Evolutionary conservation across 2,329 filamentous ascomycete species (phyloP), one percentile per base, ranked within the genome.

Genomic region (Epicoccum sorghinum): DNA sequence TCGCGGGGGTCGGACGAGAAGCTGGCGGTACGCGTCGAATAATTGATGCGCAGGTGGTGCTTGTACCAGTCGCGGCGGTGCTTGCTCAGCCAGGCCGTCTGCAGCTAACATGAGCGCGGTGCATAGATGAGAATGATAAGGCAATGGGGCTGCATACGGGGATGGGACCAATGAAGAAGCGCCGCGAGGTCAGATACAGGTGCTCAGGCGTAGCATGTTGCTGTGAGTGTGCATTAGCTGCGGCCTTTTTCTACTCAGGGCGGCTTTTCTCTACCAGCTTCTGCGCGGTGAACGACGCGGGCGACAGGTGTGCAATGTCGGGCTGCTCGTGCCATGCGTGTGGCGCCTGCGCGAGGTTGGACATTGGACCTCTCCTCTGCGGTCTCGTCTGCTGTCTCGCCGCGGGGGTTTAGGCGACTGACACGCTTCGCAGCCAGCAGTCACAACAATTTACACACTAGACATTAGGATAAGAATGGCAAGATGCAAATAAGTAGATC

Each of bases 131-230:
- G 47, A n/a, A 18, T 35, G 36, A 43, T 18, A 18, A 18, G 18
- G 18, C 18, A 12, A 23, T 37, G 24, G 56, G 32, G 33, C 42
- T 13, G 60, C 69, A 49, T 69, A 74, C 71, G 22, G 86, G 86
- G 32, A 88, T 84, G 32, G 86, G 86, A 0, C 86, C 86, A 54
- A 88, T 85, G 72, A 88, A 88, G 72, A 82, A 83, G 49, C 86
- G 82, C 49, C 82, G 79, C 46, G 80, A 83, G 6, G 86, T 88
- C 61, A 85, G 75, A 71, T 87, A 80, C 36, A 88, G 73, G 65
- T 88, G 86, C 55, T 83, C 79, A 23, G 84, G 79, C 38, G 82
- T 84, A 43, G 84, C 82, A 78, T 88, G 83, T 75, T 83, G 80
- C 83, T 81, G 66, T 60, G 10, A 9, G 27, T 29, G 6, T 29